These are phyloP conservation scores for cucumber (Cucumis sativus) DNA, from an alignment of 306 rosid species.

Conservation along the genomic window Cucumber_9930_V3 NC_026660.2:30526001-30526500, in stretches of 20 bases:
- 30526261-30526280: neutral
- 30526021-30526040: neutral
- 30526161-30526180: neutral
- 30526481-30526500: constrained; percentile 11
- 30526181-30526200: neutral
- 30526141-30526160: neutral
- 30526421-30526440: constrained; percentile 20
- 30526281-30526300: neutral
- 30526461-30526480: constrained; percentile 28
- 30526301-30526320: neutral
- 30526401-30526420: constrained; percentile 9
- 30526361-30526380: constrained; percentile 15
- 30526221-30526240: neutral
- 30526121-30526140: neutral
- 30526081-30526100: neutral
- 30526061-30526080: neutral
- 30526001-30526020: neutral
- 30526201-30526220: neutral
- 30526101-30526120: neutral
- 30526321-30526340: neutral
- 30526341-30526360: constrained; percentile 3
- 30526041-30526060: neutral
- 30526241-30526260: neutral
- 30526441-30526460: constrained; percentile 25
- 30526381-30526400: constrained; percentile 16